Base-by-base conservation (phyloP, 1,139 yeast species). In the Sugiyamaella sp. region DNA sequence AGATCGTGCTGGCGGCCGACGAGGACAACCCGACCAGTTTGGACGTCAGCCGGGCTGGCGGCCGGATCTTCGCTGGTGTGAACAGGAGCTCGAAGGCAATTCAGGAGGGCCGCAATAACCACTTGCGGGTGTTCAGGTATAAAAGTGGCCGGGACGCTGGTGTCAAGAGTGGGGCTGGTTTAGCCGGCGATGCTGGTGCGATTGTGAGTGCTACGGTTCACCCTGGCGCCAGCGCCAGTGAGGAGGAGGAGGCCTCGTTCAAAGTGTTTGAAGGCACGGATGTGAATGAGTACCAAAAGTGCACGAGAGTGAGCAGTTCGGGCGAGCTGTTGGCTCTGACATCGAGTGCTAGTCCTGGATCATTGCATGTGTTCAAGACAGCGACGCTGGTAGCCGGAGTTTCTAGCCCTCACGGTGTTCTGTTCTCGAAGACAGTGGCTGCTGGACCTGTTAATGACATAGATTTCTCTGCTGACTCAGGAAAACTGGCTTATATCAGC, bases 41-140 rank as follows among this genome's bases (percentile, higher is more conserved):
- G 38, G 71, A 63, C 16, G 62, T 61, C 4, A 44, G 55, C 21
- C n/a, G n/a, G 60, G 58, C 12, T 52, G 52, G n/a, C 45, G 78
- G 77, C 51, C 66, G 76, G 6, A 80, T 89, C 19, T 72, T 87
- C 54, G 77, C 88, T 51, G 95, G 95, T 2, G 84, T 90, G 62
- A 88, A 89, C 66, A 89, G 88, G 63, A 78, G 82, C 54, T 60
- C 82, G 60, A 72, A 76, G 60, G 75, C 79, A 68, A 76, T 85
- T 70, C 72, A 76, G 72, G 60, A 77, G 64, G 89, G 86, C 60
- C 77, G 80, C 57, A 89, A 89, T 67, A 84, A 83, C 64, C 90
- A 87, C 70, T 69, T 89, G 63, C 74, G 96, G 56, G 85, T 85
- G 65, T 86, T 84, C 65, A 74, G 72, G 21, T 81, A 74, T 64